Conservation (phyloP, 371 early-diverging fungal genomes). For the Mucor racemosus region DNA sequence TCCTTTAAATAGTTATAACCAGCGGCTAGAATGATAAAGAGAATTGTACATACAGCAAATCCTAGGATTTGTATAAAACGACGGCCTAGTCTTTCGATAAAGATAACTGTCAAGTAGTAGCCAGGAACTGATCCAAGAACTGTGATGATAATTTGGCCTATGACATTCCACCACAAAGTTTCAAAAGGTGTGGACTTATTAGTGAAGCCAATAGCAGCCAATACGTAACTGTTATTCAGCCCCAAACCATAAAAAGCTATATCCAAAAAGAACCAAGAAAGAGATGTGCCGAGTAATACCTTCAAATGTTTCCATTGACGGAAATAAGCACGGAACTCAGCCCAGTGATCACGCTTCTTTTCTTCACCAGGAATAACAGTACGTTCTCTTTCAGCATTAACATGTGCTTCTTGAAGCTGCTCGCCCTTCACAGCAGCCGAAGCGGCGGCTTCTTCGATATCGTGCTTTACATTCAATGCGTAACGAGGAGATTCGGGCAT, state of each 20-base stretch:
- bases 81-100: slow-evolving; percentile 82
- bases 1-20: slow-evolving; percentile 48
- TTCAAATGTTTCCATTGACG: slow-evolving; percentile 51
- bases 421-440: slow-evolving; percentile 25
- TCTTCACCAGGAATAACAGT: neutral
- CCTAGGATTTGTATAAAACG: slow-evolving; percentile 81
- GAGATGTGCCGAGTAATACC: slow-evolving; percentile 54
- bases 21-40: slow-evolving; percentile 47
- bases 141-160: slow-evolving; percentile 80
- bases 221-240: slow-evolving; percentile 68
- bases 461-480: slow-evolving; percentile 74
- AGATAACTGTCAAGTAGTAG: slow-evolving; percentile 78
- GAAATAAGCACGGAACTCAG: slow-evolving; percentile 57
- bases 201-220: slow-evolving; percentile 59
- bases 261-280: slow-evolving; percentile 72
- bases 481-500: slow-evolving; percentile 90
- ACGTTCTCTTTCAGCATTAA: slow-evolving; percentile 22
- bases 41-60: slow-evolving; percentile 42
- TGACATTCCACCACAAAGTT: slow-evolving; percentile 4
- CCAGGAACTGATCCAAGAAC: slow-evolving; percentile 86
- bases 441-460: slow-evolving; percentile 59
- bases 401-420: slow-evolving; percentile 26
- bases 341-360: slow-evolving; percentile 22
- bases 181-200: slow-evolving; percentile 13
- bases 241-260: slow-evolving; percentile 81